These are phyloP conservation scores for Macrolepiota dolichaula DNA, from an alignment of 768 basidiomycete species.

Conservation along the genomic window DNA sequence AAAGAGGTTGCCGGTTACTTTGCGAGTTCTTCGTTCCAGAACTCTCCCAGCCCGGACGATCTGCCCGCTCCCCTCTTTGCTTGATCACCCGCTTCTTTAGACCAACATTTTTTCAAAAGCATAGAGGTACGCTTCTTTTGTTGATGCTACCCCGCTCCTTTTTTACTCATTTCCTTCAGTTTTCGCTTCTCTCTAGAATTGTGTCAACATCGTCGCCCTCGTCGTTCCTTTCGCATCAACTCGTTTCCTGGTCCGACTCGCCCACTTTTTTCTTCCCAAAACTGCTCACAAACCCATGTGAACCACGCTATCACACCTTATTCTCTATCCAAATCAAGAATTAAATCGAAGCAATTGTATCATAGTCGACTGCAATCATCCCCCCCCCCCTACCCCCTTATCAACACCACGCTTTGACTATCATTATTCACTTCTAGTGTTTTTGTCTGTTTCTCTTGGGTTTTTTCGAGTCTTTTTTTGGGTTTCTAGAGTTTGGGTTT, in stretches of 20 bases:
- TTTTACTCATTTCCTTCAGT: not conserved
- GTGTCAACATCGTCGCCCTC: slow-evolving; percentile 12
- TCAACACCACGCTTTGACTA: slow-evolving; percentile 9
- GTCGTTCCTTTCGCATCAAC: slow-evolving; percentile 4
- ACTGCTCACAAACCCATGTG: slow-evolving; percentile 2
- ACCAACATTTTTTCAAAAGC: slow-evolving; percentile 23
- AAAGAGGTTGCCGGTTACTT: slow-evolving; percentile 50
- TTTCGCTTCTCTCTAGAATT: slow-evolving; percentile 5
- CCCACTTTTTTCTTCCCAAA: slow-evolving; percentile 1
- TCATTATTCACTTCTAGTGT: slow-evolving; percentile 13
- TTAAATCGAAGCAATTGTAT: slow-evolving; percentile 11
- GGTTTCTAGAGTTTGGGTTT: slow-evolving; percentile 11
- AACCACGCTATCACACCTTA: slow-evolving; percentile 6
- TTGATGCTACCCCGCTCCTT: not conserved
- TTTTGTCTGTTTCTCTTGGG: slow-evolving; percentile 10
- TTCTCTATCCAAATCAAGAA: slow-evolving; percentile 9
- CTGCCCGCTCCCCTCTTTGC: slow-evolving; percentile 66
- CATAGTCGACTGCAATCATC: slow-evolving; percentile 12
- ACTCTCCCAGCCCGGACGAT: slow-evolving; percentile 82
- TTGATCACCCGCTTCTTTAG: slow-evolving; percentile 23
- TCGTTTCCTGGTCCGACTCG: slow-evolving; percentile 5
- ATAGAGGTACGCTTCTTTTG: slow-evolving; percentile 22
- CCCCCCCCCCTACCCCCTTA: not conserved
- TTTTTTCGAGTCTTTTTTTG: slow-evolving; percentile 6
- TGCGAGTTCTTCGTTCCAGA: slow-evolving; percentile 82